phyloP scores from a whole-genome alignment of 148 eudicot genomes.

The Rhododendron griersonianum region DNA sequence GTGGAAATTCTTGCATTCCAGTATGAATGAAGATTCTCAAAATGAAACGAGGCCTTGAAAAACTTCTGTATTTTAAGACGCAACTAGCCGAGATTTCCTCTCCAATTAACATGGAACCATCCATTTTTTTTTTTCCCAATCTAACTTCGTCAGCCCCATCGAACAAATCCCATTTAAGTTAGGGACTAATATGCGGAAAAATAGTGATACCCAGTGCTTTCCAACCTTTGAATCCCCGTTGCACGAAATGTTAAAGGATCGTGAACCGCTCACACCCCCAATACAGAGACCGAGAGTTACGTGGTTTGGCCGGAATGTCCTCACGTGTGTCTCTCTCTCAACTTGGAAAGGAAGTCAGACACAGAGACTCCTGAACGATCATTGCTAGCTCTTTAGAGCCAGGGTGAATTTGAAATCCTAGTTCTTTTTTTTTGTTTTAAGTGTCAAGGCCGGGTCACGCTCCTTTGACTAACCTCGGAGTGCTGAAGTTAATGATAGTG shows the following conservation, averaged over 20 bases:
- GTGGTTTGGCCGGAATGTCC: no score
- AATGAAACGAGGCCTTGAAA: not conserved
- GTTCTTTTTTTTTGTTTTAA: no score
- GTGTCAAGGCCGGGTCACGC: not conserved
- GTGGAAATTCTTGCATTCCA: not conserved
- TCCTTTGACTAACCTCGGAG: not conserved
- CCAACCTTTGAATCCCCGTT: no score
- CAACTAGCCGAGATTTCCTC: not conserved
- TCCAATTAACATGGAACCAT: not conserved
- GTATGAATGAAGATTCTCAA: not conserved
- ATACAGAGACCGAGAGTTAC: no score
- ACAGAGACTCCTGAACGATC: no score
- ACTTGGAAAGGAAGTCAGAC: no score
- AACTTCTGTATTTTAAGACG: not conserved
- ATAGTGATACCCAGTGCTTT: no score
- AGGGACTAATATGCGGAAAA: not conserved
- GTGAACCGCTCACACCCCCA: not conserved
- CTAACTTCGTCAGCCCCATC: not conserved
- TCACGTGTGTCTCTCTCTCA: no score
- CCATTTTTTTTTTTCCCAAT: no score
- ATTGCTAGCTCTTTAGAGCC: no score
- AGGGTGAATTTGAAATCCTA: no score
- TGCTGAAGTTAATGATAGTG: no score
- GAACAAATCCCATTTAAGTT: not conserved
- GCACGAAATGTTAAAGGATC: not conserved